Evolutionary conservation across 495 filamentous ascomycete genomes (phyloP).

Genomic region (Aspergillus steynii): DNA sequence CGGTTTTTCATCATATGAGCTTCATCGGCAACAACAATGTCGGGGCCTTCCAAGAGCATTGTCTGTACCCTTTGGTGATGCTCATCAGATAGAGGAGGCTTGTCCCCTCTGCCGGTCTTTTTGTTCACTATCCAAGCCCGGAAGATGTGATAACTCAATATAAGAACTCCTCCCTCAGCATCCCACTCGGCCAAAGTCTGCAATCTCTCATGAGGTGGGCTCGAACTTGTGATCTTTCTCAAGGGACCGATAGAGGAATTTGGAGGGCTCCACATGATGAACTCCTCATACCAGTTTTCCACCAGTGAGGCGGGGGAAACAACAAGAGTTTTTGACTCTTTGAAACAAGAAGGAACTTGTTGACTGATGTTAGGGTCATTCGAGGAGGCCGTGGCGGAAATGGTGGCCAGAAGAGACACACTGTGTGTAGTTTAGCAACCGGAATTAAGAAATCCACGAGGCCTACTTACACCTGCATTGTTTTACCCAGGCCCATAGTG

Average conservation of each 20-base stretch:
- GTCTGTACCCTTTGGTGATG: conserved; percentile 40
- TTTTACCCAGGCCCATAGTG: conserved; percentile 93
- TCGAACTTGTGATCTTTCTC: conserved; percentile 44
- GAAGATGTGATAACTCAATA: conserved; percentile 75
- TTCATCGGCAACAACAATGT: conserved; percentile 84
- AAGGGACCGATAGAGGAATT: conserved; percentile 49
- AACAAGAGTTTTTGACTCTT: conserved; percentile 64
- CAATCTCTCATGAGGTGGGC: conserved; percentile 35
- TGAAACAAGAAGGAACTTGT: conserved; percentile 68
- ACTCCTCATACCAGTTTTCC: conserved; percentile 82
- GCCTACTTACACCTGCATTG: conserved; percentile 71
- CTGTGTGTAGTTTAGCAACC: conserved; percentile 1
- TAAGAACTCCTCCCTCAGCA: conserved; percentile 65
- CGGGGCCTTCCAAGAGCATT: conserved; percentile 59
- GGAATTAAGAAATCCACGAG: too few relatives aligned
- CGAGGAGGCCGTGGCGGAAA: conserved; percentile 65
- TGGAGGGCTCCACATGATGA: conserved; percentile 65
- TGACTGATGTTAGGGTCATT: conserved; percentile 50
- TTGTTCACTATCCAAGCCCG: conserved; percentile 44
- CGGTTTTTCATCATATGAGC: conserved; percentile 78
- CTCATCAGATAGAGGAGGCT: conserved; percentile 27
- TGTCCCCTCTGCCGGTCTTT: conserved; percentile 16
- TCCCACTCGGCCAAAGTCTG: conserved; percentile 58
- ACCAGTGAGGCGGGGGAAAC: conserved; percentile 75
- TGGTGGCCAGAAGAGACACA: conserved; percentile 75